Base-by-base conservation (phyloP, 177 flowering plant species). In the Vitis hybrid region DNA sequence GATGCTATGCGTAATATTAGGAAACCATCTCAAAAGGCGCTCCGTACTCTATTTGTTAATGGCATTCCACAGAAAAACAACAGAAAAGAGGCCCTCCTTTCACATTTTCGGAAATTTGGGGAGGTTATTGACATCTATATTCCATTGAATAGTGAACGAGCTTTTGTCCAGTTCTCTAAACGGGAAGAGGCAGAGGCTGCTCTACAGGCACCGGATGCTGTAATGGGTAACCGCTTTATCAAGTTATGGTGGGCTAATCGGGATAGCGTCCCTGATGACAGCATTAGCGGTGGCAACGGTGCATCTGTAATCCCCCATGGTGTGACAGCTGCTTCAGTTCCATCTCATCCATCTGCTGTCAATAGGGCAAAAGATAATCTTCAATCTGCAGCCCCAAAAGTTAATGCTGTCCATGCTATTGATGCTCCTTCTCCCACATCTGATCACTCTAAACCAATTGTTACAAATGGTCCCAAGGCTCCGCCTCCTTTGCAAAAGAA, bases 171-270 rank as follows among this genome's bases (percentile, higher is more conserved):
- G 75, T 95, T 95, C 71, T 91, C 98, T 18, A 91, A 81, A 79
- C 82, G 92, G 79, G 98, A 93, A 80, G 98, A 91, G 74, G 99
- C 99, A 54, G 99, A 93, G 71, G 90, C 89, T 79, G 99, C 99
- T 70, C 73, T 95, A n/a, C 87, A 72, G 81, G 85, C 99, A 67
- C 99, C 99, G 71, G 99, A 95, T 85, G 99, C 99, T 70, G 99
- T 95, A 34, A 91, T 93, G 97, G 99, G 98, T 51, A 95, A 93
- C 72, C 96, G 99, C 32, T 95, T 95, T 79, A 91, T 95, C 79
- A 90, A 86, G 85, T 78, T 93, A 14, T 88, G 86, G 85, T 95
- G 99, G 99, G 99, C 99, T 57, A 89, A 91, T 77, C 81, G 97
- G 58, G 97, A 95, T 75, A 90, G 78, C 75, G 84, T 91, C 70